Percentiles rank a stretch among this genome's conserved stretches.
Evolutionary conservation across 129 eudicot genomes (phyloP).

Genomic region (Lactuca sativa): DNA sequence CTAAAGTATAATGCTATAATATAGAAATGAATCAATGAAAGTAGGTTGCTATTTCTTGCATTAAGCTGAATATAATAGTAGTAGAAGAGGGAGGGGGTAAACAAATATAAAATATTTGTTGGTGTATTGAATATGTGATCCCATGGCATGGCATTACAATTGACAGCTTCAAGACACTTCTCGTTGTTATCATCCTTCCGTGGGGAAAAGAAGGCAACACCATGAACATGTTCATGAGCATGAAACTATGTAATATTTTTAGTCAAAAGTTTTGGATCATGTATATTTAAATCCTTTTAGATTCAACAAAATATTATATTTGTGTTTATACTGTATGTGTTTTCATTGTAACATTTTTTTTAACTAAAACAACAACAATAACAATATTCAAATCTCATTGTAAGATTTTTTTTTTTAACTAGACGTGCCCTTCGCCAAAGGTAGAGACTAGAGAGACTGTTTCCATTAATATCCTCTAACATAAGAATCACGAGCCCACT

Average conservation of each 20-base stretch:
- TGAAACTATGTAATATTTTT: no score
- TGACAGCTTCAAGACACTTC: constrained; percentile 74
- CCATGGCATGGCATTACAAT: neutral
- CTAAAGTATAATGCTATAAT: no score
- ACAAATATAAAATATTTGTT: neutral
- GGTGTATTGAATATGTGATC: constrained; percentile 1
- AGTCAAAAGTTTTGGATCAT: neutral
- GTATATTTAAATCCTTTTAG: neutral
- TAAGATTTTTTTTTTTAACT: no score
- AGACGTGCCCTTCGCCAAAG: no score
- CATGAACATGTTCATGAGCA: constrained; percentile 20
- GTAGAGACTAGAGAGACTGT: no score
- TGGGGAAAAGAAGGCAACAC: constrained; percentile 58
- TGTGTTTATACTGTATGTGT: neutral
- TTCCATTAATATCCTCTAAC: no score
- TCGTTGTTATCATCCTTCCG: constrained; percentile 75
- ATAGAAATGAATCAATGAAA: no score
- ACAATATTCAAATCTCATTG: no score
- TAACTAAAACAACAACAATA: no score
- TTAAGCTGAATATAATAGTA: no score
- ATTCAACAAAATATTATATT: neutral
- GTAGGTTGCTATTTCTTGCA: no score
- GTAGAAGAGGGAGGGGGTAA: neutral
- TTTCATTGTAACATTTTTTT: neutral
- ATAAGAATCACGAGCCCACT: no score